phyloP scores from a whole-genome alignment of 2,329 filamentous ascomycete genomes.

The Penicillium freii region DNA sequence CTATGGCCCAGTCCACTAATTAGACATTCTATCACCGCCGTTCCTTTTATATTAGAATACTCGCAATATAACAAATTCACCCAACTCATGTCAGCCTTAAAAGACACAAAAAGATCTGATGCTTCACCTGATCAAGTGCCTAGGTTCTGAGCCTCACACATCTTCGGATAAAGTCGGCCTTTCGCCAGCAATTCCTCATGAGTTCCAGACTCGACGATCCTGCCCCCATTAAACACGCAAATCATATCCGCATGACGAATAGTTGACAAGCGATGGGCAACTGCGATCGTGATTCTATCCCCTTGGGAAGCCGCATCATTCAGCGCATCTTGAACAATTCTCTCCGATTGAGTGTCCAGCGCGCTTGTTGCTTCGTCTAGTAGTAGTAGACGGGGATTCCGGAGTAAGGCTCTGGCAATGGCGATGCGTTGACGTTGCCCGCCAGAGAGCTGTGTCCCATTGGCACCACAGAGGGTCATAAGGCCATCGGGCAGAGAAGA shows the following conservation, averaged over 20 bases:
- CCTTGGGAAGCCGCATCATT: slow-evolving; percentile 51
- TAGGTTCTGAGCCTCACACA: slow-evolving; percentile 36
- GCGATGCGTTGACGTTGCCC: slow-evolving; percentile 54
- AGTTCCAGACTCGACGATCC: slow-evolving; percentile 42
- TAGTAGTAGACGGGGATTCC: slow-evolving; percentile 71
- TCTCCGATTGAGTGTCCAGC: slow-evolving; percentile 83
- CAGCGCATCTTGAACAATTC: slow-evolving; percentile 78
- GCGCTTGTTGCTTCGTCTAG: slow-evolving; percentile 89
- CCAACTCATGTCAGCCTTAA: background rate
- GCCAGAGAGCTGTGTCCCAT: slow-evolving; percentile 8
- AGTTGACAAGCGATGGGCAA: slow-evolving; percentile 31
- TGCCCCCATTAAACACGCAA: slow-evolving; percentile 51
- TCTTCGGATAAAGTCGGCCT: slow-evolving; percentile 39
- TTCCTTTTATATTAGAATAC: background rate
- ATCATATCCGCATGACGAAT: slow-evolving; percentile 69
- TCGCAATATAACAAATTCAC: background rate
- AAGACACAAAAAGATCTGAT: background rate
- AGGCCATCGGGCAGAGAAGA: slow-evolving; percentile 45
- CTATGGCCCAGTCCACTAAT: background rate
- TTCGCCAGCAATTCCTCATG: slow-evolving; percentile 38
- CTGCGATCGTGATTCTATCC: slow-evolving; percentile 28
- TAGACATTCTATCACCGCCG: rapidly evolving
- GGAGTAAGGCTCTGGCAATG: slow-evolving; percentile 53
- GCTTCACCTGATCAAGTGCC: background rate
- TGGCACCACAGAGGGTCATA: background rate